Base-by-base conservation (phyloP, 495 filamentous ascomycete species). In the Hypoxylon rickii region DNA sequence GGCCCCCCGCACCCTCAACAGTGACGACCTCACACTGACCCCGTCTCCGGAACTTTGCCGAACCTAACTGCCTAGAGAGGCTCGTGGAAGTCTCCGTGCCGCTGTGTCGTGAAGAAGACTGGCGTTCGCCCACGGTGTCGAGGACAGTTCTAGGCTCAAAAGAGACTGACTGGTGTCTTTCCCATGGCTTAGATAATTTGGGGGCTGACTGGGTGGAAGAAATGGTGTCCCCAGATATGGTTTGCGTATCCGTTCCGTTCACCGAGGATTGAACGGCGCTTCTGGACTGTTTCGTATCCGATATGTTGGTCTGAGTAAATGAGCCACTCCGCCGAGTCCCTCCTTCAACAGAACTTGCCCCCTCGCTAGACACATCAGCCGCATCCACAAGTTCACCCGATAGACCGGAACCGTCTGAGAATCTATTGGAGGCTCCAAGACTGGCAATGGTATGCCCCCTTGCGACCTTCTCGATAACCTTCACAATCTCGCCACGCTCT, bases 21-120 rank as follows among this genome's bases (percentile, higher is more conserved):
- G 84, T 81, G 39, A 95, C 82, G 16, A 96, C 81, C 63, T 96
- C 90, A 61, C 86, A 91, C 16, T 84, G 79, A 6, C 84, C 86
- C 48, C 80, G 81, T 38, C 83, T 79, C 39, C 86, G 82, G 49
- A 84, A 75, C 58, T 86, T 92, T 24, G 81, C 73, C 38, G 76
- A 66, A 1, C 73, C 70, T 7, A 80, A 64, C 45, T 74, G 74
- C 6, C 72, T 70, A 7, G 77, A 73, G 43, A 79, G 56, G 36
- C 72, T 75, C 16, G 58, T 62, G 2, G 73, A 67, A 15, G 67
- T 63, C 1, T 79, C 67, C 11, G 61, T 61, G 22, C 58, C 44
- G 40, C 59, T 50, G 22, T 65, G 61, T 36, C 64, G 64, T 3
- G 67, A 66, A 22, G 69, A 68, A 20, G 58, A 40, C 8, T 61